phyloP scores from a whole-genome alignment of 2,329 filamentous ascomycete genomes.

The Sphaerulina vaccinii region DNA sequence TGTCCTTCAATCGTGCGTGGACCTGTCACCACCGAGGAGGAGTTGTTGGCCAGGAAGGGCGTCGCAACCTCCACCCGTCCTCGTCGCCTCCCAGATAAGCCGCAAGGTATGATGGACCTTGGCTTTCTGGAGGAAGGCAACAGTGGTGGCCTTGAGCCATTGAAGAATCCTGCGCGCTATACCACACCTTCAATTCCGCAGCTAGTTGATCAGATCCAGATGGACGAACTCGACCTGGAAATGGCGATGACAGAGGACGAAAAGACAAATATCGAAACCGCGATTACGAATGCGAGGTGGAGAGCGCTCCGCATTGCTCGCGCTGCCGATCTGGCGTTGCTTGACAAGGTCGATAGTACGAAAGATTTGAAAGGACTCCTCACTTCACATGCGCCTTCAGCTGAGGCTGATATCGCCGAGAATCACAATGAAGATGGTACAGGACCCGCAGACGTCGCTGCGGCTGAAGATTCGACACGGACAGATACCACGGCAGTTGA shows the following conservation, averaged over 20 bases:
- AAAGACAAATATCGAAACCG: slow-evolving; percentile 59
- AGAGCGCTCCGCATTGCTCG: slow-evolving; percentile 79
- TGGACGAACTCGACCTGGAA: slow-evolving; percentile 81
- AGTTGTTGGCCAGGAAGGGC: slow-evolving; percentile 65
- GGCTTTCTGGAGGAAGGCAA: slow-evolving; percentile 73
- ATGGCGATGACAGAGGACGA: slow-evolving; percentile 69
- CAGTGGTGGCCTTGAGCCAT: slow-evolving; percentile 62
- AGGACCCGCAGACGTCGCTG: slow-evolving; percentile 1
- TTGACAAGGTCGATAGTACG: slow-evolving; percentile 85
- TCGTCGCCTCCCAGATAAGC: slow-evolving; percentile 66
- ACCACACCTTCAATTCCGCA: slow-evolving; percentile 66
- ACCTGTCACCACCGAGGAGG: slow-evolving; percentile 66
- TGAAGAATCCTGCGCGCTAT: slow-evolving; percentile 65
- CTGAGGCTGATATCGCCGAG: slow-evolving; percentile 16
- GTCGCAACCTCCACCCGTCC: slow-evolving; percentile 66
- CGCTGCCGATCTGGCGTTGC: slow-evolving; percentile 68
- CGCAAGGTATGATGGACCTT: slow-evolving; percentile 72
- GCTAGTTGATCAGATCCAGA: slow-evolving; percentile 71
- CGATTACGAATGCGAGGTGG: slow-evolving; percentile 88
- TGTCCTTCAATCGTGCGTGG: slow-evolving; percentile 83
- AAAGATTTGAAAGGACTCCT: slow-evolving; percentile 58
- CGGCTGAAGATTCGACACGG: slow-evolving; percentile 10
- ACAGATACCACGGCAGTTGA: slow-evolving; percentile 11
- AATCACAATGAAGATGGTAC: slow-evolving; percentile 20
- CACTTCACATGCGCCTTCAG: slow-evolving; percentile 9